Evolutionary conservation across 116 monocot genomes (phyloP).

Genomic region (Trichopus zeylanicus): DNA sequence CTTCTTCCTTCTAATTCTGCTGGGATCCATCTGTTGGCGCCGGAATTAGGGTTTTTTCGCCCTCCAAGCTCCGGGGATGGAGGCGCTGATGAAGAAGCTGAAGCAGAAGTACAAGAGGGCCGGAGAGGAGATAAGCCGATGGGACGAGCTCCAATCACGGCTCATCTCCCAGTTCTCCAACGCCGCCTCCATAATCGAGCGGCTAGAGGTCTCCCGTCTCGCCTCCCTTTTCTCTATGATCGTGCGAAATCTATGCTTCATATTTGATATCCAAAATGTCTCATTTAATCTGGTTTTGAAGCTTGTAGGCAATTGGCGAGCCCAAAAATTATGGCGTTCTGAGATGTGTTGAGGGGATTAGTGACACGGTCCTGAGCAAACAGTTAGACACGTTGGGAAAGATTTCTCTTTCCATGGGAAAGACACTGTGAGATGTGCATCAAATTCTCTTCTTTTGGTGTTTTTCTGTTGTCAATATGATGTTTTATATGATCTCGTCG

Average conservation of each 20-base stretch:
- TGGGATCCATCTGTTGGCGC: too few species aligned
- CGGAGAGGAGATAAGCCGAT: slow-evolving; percentile 59
- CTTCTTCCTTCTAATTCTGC: too few species aligned
- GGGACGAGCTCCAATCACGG: slow-evolving; percentile 68
- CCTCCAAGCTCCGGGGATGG: slow-evolving; percentile 46
- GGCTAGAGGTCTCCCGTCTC: slow-evolving; percentile 38
- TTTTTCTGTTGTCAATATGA: too few species aligned
- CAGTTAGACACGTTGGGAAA: slow-evolving; percentile 59
- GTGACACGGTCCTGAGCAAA: slow-evolving; percentile 54
- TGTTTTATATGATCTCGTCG: too few species aligned
- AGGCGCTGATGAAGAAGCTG: slow-evolving; percentile 57
- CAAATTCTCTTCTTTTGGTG: background rate
- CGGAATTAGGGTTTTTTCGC: too few species aligned
- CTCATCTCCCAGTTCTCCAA: slow-evolving; percentile 60
- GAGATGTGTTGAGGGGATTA: slow-evolving; percentile 32
- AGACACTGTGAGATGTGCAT: slow-evolving; percentile 44
- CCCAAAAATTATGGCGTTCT: slow-evolving; percentile 57
- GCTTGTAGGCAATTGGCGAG: slow-evolving; percentile 38
- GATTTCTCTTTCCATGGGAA: slow-evolving; percentile 41
- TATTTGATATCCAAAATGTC: background rate
- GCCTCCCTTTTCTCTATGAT: background rate
- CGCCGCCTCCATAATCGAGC: slow-evolving; percentile 52
- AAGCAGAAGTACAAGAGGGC: slow-evolving; percentile 53
- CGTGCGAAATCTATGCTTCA: background rate
- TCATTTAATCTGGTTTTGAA: background rate